phyloP scores from a whole-genome alignment of 2,329 filamentous ascomycete genomes.

The Ceratocystis lukuohia region DNA sequence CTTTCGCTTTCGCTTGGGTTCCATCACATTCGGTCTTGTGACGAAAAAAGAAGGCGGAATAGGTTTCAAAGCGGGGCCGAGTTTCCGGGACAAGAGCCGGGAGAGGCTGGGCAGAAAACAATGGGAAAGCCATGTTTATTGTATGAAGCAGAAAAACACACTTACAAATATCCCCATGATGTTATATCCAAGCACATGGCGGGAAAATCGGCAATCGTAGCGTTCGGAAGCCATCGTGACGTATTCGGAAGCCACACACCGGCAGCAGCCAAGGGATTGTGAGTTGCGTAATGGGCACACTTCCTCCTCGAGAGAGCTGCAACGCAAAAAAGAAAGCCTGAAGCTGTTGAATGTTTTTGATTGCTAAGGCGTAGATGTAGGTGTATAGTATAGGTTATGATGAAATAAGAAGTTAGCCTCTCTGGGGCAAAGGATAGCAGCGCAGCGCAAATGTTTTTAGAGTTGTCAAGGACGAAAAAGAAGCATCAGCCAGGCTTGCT shows the following conservation, averaged over 20 bases:
- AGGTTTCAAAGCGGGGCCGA: slow-evolving; percentile 2
- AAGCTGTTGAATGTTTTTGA: not conserved
- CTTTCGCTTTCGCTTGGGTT: not conserved
- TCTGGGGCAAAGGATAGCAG: too few species aligned
- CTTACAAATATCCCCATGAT: slow-evolving; percentile 1
- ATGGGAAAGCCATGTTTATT: not conserved
- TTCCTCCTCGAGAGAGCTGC: not conserved
- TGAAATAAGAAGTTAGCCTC: too few species aligned
- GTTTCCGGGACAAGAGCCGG: not conserved
- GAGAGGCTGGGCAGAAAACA: not conserved
- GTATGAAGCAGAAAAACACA: not conserved
- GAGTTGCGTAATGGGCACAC: not conserved
- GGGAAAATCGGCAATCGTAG: not conserved
- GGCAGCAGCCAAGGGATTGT: not conserved
- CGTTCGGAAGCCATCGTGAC: not conserved
- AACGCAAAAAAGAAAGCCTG: not conserved
- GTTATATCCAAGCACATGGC: not conserved
- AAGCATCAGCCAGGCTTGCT: too few species aligned
- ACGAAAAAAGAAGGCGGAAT: not conserved
- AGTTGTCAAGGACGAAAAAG: too few species aligned
- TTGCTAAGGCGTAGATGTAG: too few species aligned
- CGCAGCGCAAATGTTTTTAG: too few species aligned
- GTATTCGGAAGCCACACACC: not conserved
- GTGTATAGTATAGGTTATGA: too few species aligned
- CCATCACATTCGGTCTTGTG: not conserved